Base-by-base conservation (phyloP, 148 eudicot species). In the Linanthus parryae region DNA sequence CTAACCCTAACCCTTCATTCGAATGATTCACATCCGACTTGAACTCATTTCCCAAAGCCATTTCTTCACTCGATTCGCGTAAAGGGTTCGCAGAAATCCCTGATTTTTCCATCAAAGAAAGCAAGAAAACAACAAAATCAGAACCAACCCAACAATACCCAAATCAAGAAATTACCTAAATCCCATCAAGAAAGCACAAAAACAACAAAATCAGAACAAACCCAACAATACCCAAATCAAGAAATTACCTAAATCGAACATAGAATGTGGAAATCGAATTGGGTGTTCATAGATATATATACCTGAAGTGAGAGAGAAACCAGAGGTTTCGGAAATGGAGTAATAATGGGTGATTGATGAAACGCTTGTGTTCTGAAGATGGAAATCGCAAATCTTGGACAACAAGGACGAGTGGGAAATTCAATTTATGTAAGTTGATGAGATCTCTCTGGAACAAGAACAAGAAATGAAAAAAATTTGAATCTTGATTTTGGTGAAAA, bases 41-140 rank as follows among this genome's bases (percentile, higher is more conserved):
- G n/a, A n/a, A n/a, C n/a, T n/a, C 34, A 15, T 51, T 51, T 31
- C 55, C 40, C 55, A 51, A 30, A 9, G 55, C 15, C 55, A 51
- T 51, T 51, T 33, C 8, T 17, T 7, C 34, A 18, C 55, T 51
- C 40, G 12, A 19, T 20, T 51, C 10, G n/a, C n/a, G n/a, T n/a
- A n/a, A n/a, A n/a, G n/a, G n/a, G n/a, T 26, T 51, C 29, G 8
- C 11, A 42, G 14, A 7, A 28, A 51, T n/a, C 3, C 20, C 40
- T 51, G 55, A 1, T 33, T 31, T 48, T 28, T n/a, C 9, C 38
- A 51, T 15, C 20, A n/a, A 1, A 41, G 4, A 20, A 41, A 41
- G 17, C 28, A 2, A 51, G 21, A 19, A 29, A 2, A 28, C 8
- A 29, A 15, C 15, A 15, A 33, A 51, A 19, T 51, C 2, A 51